Evolutionary conservation across 2,329 filamentous ascomycete genomes (phyloP).

Genomic region (Calonectria multiphialidica): DNA sequence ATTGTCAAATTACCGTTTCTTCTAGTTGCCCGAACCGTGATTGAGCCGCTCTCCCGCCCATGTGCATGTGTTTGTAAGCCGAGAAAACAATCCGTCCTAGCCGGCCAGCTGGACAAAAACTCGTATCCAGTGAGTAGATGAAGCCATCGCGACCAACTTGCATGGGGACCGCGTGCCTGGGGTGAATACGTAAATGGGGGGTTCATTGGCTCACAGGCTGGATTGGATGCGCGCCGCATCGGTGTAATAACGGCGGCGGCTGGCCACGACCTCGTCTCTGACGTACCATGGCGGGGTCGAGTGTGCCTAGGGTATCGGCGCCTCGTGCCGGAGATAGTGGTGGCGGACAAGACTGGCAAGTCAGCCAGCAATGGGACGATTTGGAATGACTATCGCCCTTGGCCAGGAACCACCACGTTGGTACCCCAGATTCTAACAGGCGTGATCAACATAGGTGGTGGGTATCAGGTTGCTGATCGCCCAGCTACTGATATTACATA

Average conservation of each 20-base stretch:
- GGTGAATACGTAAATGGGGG: no score
- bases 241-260: background rate
- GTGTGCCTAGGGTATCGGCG: background rate
- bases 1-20: conserved; percentile 28
- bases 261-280: background rate
- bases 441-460: background rate
- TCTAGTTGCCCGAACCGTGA: no score
- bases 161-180: background rate
- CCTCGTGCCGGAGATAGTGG: background rate
- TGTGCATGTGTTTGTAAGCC: background rate
- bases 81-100: no score
- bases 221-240: background rate
- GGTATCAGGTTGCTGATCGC: background rate
- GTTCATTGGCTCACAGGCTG: no score
- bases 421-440: background rate
- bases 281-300: background rate
- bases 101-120: no score
- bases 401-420: background rate
- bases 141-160: background rate
- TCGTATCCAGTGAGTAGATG: background rate
- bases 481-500: background rate
- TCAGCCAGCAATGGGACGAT: background rate
- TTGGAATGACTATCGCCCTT: background rate
- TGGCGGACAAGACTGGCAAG: background rate
- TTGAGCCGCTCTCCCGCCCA: background rate